Evolutionary conservation across 176 grass and related monocot genomes (phyloP).

Genomic region (Cenchrus americanus): DNA sequence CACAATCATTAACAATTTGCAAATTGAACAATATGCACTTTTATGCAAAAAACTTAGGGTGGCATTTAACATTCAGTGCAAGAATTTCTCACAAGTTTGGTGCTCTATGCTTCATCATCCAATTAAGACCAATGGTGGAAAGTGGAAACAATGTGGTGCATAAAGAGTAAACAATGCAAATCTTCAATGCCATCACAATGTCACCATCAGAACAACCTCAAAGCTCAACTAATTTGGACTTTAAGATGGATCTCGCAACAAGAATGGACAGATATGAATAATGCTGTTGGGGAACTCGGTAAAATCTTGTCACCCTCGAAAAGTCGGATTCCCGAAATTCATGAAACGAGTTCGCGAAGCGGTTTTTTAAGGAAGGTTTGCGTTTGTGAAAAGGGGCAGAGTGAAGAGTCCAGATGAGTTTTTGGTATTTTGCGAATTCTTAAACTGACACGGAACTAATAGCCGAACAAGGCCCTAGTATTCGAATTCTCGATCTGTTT

Average conservation of each 20-base stretch:
- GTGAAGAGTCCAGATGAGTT: no score
- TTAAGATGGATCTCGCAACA: conserved; percentile 23
- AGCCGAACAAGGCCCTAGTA: no score
- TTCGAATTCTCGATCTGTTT: no score
- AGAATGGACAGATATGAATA: conserved; percentile 33
- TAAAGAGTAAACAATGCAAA: neutral
- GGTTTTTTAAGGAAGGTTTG: no score
- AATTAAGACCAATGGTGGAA: neutral
- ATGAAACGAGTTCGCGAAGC: no score
- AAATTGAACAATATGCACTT: conserved; percentile 13
- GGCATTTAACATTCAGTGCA: neutral
- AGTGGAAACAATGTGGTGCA: neutral
- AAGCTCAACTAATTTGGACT: neutral
- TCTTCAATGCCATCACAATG: conserved; percentile 24
- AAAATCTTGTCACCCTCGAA: no score
- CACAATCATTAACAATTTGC: neutral
- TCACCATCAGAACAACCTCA: neutral
- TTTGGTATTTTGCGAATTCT: no score
- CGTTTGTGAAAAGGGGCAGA: no score
- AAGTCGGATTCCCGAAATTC: no score
- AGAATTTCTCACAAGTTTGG: neutral
- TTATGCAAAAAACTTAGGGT: neutral
- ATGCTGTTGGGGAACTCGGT: no score
- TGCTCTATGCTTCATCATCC: neutral
- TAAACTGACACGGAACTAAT: no score